Evolutionary conservation across 148 eudicot species (phyloP).

Genomic region (Silene conica): DNA sequence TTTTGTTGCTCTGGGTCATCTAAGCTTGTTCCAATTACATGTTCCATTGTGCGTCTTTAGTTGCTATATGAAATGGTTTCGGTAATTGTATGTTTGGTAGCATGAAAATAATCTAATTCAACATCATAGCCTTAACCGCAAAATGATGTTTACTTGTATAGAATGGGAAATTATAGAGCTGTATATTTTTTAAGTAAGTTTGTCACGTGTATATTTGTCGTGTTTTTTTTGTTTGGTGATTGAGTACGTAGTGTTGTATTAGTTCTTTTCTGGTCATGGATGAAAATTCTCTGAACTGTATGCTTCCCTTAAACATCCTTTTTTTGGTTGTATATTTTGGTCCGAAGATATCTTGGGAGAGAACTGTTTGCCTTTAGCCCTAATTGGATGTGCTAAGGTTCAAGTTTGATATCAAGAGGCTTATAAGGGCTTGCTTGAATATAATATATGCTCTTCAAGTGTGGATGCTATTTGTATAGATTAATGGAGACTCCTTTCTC

Average conservation of each 20-base stretch:
- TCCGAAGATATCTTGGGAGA: background rate
- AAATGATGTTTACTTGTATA: too few relatives aligned
- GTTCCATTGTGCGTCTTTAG: too few relatives aligned
- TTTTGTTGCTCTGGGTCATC: too few relatives aligned
- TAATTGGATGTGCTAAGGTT: background rate
- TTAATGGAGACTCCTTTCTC: background rate
- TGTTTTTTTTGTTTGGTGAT: background rate
- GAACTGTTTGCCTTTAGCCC: background rate
- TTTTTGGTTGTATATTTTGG: background rate
- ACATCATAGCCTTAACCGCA: too few relatives aligned
- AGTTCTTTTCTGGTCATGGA: too few relatives aligned
- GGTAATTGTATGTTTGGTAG: too few relatives aligned
- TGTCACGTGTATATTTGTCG: too few relatives aligned
- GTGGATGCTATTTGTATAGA: background rate
- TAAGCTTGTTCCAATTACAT: too few relatives aligned
- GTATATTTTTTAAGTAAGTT: too few relatives aligned
- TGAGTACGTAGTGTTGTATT: background rate
- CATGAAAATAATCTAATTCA: too few relatives aligned
- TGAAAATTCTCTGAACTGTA: background rate
- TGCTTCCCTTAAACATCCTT: background rate
- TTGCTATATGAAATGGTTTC: too few relatives aligned
- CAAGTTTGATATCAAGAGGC: constrained; percentile 3
- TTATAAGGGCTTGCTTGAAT: background rate
- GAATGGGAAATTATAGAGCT: too few relatives aligned
- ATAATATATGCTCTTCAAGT: background rate